Conservation (phyloP, 2,329 filamentous ascomycete genomes). For the Ramularia endophylla region DNA sequence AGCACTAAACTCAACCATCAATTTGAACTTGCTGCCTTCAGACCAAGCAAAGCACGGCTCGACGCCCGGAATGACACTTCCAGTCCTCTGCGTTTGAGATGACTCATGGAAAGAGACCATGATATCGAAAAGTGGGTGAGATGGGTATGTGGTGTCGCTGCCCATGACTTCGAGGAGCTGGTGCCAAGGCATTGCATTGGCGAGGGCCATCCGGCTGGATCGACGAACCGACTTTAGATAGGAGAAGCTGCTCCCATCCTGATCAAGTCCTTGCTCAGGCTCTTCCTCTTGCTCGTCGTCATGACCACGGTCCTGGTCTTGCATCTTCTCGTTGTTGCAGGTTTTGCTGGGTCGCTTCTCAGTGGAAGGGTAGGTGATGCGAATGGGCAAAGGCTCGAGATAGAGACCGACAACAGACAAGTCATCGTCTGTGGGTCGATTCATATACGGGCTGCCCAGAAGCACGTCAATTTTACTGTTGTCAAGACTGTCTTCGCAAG, state of each 20-base stretch:
- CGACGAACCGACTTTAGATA: too few relatives aligned
- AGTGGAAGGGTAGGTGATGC: neutral
- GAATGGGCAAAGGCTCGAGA: neutral
- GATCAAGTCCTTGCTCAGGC: too few relatives aligned
- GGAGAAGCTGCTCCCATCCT: too few relatives aligned
- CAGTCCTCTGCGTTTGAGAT: neutral
- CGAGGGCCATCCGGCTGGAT: neutral
- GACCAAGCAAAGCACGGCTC: neutral
- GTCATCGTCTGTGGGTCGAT: too few relatives aligned
- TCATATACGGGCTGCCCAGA: too few relatives aligned
- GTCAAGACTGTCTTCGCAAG: too few relatives aligned
- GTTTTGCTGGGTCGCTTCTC: neutral
- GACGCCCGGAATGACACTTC: neutral
- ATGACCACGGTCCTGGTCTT: neutral
- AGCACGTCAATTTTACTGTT: too few relatives aligned
- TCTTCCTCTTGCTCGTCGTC: too few relatives aligned
- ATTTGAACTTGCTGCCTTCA: neutral
- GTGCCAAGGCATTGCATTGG: neutral
- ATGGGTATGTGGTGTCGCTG: neutral
- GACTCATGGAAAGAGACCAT: neutral
- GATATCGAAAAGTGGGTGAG: slow-evolving; percentile 1
- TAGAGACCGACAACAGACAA: neutral
- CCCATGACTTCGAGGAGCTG: neutral
- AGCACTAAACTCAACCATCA: neutral
- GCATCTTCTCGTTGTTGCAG: neutral